A percentile compares a stretch with the other conserved stretches of the same genome.
These are phyloP conservation scores for Artemisia annua DNA, from an alignment of 129 eudicot species.

Conservation along the genomic window DNA sequence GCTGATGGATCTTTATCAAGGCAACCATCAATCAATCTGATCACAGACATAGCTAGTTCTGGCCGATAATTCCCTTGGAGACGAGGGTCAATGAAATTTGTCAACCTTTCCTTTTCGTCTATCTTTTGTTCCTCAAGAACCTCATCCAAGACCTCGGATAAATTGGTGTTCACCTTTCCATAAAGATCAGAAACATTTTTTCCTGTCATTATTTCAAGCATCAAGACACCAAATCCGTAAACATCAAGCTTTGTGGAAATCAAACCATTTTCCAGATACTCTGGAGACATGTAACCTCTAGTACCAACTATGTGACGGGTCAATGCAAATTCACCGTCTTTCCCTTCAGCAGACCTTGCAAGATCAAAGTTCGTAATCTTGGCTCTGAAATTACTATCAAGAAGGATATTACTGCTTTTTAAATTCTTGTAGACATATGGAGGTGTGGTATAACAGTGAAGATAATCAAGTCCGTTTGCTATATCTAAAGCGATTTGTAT, in stretches of 20 bases:
- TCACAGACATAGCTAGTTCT: constrained; percentile 45
- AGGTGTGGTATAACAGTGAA: constrained; percentile 80
- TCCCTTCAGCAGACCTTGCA: constrained; percentile 71
- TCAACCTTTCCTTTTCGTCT: constrained; percentile 34
- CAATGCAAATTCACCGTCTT: constrained; percentile 59
- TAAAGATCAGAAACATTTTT: constrained; percentile 50
- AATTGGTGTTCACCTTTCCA: constrained; percentile 45
- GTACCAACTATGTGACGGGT: constrained; percentile 80
- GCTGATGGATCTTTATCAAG: constrained; percentile 56
- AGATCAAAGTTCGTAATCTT: constrained; percentile 74
- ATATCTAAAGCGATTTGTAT: constrained; percentile 72
- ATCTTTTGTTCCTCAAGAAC: constrained; percentile 39
- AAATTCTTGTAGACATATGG: constrained; percentile 81
- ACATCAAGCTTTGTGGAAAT: constrained; percentile 87
- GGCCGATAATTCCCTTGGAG: constrained; percentile 58
- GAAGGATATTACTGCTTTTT: constrained; percentile 70
- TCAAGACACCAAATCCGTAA: constrained; percentile 77
- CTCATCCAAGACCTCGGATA: constrained; percentile 48
- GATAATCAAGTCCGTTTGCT: constrained; percentile 82
- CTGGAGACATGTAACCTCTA: constrained; percentile 93
- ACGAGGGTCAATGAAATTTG: constrained; percentile 55
- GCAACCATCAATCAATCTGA: constrained; percentile 53
- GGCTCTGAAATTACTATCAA: constrained; percentile 69
- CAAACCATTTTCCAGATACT: constrained; percentile 69
- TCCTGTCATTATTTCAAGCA: constrained; percentile 83